These are phyloP conservation scores for Penicillium sp. DNA, from an alignment of 2,329 filamentous ascomycete species.

Conservation along the genomic window DNA sequence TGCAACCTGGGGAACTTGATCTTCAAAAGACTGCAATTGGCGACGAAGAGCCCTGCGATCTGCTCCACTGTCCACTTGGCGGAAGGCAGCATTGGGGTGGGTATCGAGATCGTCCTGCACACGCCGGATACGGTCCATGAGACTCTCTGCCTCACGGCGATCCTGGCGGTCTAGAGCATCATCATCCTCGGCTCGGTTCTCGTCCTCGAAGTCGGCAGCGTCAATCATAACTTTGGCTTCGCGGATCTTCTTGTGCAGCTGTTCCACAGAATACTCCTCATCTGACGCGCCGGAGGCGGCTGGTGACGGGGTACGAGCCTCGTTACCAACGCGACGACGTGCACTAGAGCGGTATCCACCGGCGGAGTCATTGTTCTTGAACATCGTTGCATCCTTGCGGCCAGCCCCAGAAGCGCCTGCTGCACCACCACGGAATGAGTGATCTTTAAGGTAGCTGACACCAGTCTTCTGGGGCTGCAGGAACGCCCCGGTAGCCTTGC, in stretches of 20 bases:
- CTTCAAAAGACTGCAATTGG: constrained; percentile 77
- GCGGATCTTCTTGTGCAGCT: constrained; percentile 81
- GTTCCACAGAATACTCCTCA: constrained; percentile 77
- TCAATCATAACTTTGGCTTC: constrained; percentile 92
- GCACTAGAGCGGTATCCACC: constrained; percentile 90
- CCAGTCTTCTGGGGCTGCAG: constrained; percentile 90
- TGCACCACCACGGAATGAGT: constrained; percentile 68
- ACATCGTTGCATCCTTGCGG: constrained; percentile 91
- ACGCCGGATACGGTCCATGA: constrained; percentile 83
- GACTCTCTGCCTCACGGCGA: constrained; percentile 80
- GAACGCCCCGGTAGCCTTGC: constrained; percentile 81
- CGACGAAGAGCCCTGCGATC: constrained; percentile 78
- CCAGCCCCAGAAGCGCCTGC: constrained; percentile 50
- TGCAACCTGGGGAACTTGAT: constrained; percentile 82
- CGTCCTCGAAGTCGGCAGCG: constrained; percentile 91
- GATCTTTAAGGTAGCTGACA: constrained; percentile 94
- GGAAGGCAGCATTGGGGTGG: constrained; percentile 67
- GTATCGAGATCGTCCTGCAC: constrained; percentile 90
- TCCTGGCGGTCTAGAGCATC: constrained; percentile 84
- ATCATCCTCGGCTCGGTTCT: constrained; percentile 80
- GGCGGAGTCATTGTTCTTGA: constrained; percentile 90
- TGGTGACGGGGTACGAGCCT: constrained; percentile 66
- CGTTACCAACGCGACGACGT: constrained; percentile 67
- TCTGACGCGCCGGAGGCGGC: constrained; percentile 58
- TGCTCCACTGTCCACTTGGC: constrained; percentile 71